Evolutionary conservation across 352 stramenopile species (phyloP).

Genomic region (Phytopythium kandeliae): DNA sequence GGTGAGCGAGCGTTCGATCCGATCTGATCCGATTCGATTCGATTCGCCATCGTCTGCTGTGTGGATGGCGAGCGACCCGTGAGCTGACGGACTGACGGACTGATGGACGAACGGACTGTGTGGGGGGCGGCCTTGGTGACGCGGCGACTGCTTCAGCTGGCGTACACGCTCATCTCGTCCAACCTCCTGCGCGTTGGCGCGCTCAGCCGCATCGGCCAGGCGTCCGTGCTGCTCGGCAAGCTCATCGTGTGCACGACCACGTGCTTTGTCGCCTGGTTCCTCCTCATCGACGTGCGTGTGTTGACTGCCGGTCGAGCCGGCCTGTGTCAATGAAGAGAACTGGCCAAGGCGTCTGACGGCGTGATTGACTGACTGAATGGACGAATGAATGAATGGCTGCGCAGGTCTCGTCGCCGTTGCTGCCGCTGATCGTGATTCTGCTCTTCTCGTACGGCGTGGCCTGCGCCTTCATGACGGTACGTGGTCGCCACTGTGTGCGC

Average conservation of each 20-base stretch:
- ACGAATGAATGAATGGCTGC: too few species aligned
- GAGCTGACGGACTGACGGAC: neutral
- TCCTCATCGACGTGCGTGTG: slow-evolving; percentile 52
- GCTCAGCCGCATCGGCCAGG: slow-evolving; percentile 58
- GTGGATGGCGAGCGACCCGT: neutral
- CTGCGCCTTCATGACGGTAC: slow-evolving; percentile 76
- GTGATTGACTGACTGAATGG: too few species aligned
- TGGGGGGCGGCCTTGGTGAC: neutral
- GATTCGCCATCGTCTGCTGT: neutral
- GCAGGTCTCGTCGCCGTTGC: slow-evolving; percentile 49
- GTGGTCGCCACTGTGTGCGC: neutral
- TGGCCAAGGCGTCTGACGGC: too few species aligned
- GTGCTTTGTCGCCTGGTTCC: slow-evolving; percentile 62
- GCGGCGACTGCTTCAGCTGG: slow-evolving; percentile 21
- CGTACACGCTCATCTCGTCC: slow-evolving; percentile 63
- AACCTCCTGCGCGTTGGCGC: slow-evolving; percentile 62
- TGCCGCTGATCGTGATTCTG: slow-evolving; percentile 58
- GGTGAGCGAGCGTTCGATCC: too few species aligned
- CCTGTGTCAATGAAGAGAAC: too few species aligned
- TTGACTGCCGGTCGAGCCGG: neutral
- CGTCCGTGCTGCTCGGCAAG: slow-evolving; percentile 67
- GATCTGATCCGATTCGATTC: too few species aligned
- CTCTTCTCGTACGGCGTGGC: slow-evolving; percentile 77
- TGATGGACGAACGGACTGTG: neutral
- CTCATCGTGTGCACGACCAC: slow-evolving; percentile 72